phyloP scores from a whole-genome alignment of 179 eudicot genomes.

The Patellifolia procumbens region DNA sequence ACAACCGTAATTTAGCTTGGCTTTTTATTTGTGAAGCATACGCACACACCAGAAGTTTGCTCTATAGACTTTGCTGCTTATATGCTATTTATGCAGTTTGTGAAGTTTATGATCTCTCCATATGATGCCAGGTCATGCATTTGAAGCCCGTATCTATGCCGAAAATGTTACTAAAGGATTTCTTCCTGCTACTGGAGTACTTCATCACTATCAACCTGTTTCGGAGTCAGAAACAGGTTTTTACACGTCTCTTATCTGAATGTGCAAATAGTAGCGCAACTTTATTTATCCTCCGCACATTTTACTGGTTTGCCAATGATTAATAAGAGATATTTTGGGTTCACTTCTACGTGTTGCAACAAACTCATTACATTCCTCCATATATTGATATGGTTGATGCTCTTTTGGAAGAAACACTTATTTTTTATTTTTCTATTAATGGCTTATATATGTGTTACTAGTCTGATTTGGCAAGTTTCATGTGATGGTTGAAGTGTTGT shows the following conservation, averaged over 20 bases:
- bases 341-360: neutral
- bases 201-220: conserved; percentile 89
- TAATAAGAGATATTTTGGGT: neutral
- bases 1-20: neutral
- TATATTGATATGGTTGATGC: neutral
- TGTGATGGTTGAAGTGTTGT: conserved; percentile 4
- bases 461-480: neutral
- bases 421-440: neutral
- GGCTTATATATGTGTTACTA: neutral
- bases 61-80: neutral
- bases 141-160: conserved; percentile 99
- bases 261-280: conserved; percentile 6
- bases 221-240: conserved; percentile 75
- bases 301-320: neutral
- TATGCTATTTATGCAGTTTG: conserved; percentile 11
- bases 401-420: neutral
- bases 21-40: conserved; percentile 4
- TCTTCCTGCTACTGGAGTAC: conserved; percentile 97
- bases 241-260: conserved; percentile 10
- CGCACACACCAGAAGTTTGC: neutral
- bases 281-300: neutral
- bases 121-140: conserved; percentile 83
- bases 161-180: conserved; percentile 99
- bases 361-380: conserved; percentile 1
- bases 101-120: conserved; percentile 26